phyloP scores from a whole-genome alignment of 345 rosid genomes.

The Trapa bicornis region DNA sequence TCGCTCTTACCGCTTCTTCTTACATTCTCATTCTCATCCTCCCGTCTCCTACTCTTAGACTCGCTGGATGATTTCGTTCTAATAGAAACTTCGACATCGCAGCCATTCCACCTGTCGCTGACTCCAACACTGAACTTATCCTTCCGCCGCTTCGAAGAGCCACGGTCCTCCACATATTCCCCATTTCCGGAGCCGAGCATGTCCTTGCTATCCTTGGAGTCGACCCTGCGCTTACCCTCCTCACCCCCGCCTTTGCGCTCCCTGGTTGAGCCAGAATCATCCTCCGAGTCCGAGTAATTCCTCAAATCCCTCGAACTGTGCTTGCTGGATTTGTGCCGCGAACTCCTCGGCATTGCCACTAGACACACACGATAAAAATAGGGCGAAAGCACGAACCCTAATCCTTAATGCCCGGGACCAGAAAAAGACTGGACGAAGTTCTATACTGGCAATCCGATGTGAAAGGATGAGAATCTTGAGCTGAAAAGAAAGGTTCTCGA shows the following conservation, averaged over 20 bases:
- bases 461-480: not conserved
- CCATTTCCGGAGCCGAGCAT: slow-evolving; percentile 40
- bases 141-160: slow-evolving; percentile 57
- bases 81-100: slow-evolving; percentile 44
- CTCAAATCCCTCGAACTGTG: slow-evolving; percentile 48
- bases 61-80: slow-evolving; percentile 49
- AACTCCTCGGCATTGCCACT: slow-evolving; percentile 58
- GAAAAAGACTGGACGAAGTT: not conserved
- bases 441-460: not conserved
- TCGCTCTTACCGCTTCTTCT: slow-evolving; percentile 46
- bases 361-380: not conserved
- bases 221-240: slow-evolving; percentile 52
- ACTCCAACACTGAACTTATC: slow-evolving; percentile 42
- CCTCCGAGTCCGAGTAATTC: slow-evolving; percentile 76
- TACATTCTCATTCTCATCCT: slow-evolving; percentile 33
- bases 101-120: slow-evolving; percentile 70
- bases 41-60: slow-evolving; percentile 56
- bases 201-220: slow-evolving; percentile 38
- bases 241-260: slow-evolving; percentile 51
- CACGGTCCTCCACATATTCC: slow-evolving; percentile 46
- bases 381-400: slow-evolving; percentile 7
- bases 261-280: slow-evolving; percentile 34
- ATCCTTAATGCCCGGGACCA: not conserved
- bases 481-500: too few species aligned
- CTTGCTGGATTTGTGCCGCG: slow-evolving; percentile 84